Conservation (phyloP, 169 alveolate genomes). For the Blepharisma undulans region DNA sequence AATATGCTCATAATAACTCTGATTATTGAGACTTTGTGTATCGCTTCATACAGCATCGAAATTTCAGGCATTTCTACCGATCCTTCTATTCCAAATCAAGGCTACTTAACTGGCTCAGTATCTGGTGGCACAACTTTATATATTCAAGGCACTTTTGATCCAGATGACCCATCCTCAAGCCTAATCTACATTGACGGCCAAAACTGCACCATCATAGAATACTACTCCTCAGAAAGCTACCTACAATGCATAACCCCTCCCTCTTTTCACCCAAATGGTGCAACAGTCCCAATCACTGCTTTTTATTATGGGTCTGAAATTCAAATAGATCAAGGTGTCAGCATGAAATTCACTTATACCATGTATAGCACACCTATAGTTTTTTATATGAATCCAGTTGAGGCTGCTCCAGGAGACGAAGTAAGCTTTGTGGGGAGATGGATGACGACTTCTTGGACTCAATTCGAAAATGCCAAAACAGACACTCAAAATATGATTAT, state of each 20-base stretch:
- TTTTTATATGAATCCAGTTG: neutral
- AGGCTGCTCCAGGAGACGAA: slow-evolving; percentile 31
- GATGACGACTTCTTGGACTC: neutral
- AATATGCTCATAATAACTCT: neutral
- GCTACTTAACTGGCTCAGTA: neutral
- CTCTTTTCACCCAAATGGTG: neutral
- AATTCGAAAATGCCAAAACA: neutral
- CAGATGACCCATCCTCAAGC: neutral
- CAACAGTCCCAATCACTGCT: neutral
- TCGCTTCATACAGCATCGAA: neutral
- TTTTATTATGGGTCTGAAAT: neutral
- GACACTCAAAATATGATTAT: neutral
- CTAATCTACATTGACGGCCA: neutral
- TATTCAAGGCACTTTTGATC: neutral
- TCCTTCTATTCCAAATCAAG: neutral
- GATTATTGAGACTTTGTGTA: neutral
- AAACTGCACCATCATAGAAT: neutral
- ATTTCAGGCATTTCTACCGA: neutral
- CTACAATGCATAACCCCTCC: neutral
- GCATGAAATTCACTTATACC: neutral
- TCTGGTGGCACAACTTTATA: slow-evolving; percentile 3
- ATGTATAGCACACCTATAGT: neutral
- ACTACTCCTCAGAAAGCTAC: neutral
- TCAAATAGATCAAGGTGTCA: neutral
- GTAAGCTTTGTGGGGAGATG: slow-evolving; percentile 1